Evolutionary conservation across 305 asterid genomes (phyloP).

Genomic region (Solanum chacoense): DNA sequence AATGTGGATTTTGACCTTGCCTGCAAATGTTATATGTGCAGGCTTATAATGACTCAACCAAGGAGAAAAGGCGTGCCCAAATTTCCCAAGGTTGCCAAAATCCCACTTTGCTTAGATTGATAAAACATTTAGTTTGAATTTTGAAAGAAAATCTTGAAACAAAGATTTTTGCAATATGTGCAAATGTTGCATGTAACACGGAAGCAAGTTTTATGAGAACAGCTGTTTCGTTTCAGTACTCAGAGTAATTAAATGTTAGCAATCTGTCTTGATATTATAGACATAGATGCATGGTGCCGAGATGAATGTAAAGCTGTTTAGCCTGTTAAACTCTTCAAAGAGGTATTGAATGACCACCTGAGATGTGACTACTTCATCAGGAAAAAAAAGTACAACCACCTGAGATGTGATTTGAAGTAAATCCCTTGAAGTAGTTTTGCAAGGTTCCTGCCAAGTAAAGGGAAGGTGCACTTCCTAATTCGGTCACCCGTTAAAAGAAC

Average conservation of each 20-base stretch:
- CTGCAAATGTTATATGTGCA: not conserved
- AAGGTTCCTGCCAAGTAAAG: not conserved
- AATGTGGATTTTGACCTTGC: not conserved
- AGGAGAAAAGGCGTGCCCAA: constrained; percentile 7
- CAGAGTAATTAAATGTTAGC: not conserved
- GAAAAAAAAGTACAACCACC: not conserved
- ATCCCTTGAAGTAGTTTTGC: not conserved
- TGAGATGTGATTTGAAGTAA: not conserved
- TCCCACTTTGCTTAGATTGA: not conserved
- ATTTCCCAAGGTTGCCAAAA: constrained; percentile 2
- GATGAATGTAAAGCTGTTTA: not conserved
- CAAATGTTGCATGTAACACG: not conserved
- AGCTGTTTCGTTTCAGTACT: not conserved
- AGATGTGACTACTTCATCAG: not conserved
- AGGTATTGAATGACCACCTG: not conserved
- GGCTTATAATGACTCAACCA: constrained; percentile 5
- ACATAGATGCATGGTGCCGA: not conserved
- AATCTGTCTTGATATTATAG: not conserved
- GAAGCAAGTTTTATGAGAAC: not conserved
- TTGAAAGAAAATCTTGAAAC: not conserved
- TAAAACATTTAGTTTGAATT: not conserved
- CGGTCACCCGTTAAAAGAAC: not conserved
- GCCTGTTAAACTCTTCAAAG: not conserved
- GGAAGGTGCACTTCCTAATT: not conserved
- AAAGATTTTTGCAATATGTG: not conserved